Evolutionary conservation across 345 rosid genomes (phyloP).

Genomic region (Melaleuca quinquenervia): DNA sequence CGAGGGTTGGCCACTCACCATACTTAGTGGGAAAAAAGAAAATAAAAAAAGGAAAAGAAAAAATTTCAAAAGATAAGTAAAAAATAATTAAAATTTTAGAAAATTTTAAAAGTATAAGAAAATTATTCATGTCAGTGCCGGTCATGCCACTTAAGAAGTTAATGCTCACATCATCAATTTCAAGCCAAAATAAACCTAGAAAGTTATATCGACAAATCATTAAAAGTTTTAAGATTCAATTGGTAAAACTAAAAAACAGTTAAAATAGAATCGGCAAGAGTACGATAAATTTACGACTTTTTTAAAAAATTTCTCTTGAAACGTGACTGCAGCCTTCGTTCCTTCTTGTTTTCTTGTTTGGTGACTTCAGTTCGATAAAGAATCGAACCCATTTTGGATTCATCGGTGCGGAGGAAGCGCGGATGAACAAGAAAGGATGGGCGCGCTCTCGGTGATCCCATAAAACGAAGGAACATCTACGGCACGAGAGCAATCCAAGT

Average conservation of each 20-base stretch:
- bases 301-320: neutral
- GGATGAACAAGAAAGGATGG: neutral
- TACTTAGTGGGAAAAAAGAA: neutral
- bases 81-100: neutral
- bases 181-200: rapidly evolving
- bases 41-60: neutral
- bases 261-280: rapidly evolving
- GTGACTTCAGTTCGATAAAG: neutral
- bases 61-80: too few species aligned
- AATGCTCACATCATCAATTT: rapidly evolving
- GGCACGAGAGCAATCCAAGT: neutral
- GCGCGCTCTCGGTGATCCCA: neutral
- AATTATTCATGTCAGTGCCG: rapidly evolving
- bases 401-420: neutral
- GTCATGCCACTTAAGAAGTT: rapidly evolving
- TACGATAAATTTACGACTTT: rapidly evolving
- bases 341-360: neutral
- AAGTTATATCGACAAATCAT: rapidly evolving
- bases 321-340: neutral
- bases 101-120: neutral
- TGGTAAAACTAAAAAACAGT: rapidly evolving
- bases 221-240: rapidly evolving
- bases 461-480: neutral
- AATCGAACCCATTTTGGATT: neutral
- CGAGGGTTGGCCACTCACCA: rapidly evolving